Conservation (phyloP, 345 rosid genomes). For the Erucastrum elatum region DNA sequence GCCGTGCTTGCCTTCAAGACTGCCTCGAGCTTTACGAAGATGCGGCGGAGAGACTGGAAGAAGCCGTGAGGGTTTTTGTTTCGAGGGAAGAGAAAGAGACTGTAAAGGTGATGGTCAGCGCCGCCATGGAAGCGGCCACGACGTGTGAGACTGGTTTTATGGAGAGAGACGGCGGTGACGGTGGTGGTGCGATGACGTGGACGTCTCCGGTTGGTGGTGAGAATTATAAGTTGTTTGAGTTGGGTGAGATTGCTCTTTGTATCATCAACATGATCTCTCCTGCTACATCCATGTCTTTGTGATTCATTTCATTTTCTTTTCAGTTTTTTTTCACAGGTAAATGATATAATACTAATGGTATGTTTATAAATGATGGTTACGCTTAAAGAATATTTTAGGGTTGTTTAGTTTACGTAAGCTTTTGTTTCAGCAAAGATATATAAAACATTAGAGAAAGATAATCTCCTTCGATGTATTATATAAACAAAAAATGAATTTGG, state of each 20-base stretch:
- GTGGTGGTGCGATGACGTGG: slow-evolving; percentile 28
- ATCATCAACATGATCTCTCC: slow-evolving; percentile 42
- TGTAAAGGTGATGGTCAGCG: slow-evolving; percentile 46
- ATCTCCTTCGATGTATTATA: neutral
- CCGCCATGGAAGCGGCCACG: slow-evolving; percentile 51
- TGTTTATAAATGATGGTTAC: neutral
- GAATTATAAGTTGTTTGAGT: slow-evolving; percentile 50
- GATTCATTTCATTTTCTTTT: neutral
- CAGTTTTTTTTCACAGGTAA: neutral
- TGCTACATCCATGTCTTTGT: slow-evolving; percentile 11
- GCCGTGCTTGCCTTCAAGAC: slow-evolving; percentile 44
- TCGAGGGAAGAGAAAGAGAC: slow-evolving; percentile 35
- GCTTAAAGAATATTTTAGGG: neutral
- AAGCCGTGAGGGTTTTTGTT: slow-evolving; percentile 47
- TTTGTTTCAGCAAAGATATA: neutral
- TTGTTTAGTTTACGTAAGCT: neutral
- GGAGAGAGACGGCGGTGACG: slow-evolving; percentile 42
- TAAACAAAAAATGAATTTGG: neutral
- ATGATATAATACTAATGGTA: slow-evolving; percentile 1
- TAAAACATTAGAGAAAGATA: neutral
- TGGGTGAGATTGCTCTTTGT: slow-evolving; percentile 56
- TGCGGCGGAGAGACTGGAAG: slow-evolving; percentile 43
- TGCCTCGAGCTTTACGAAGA: slow-evolving; percentile 51
- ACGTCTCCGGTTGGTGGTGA: slow-evolving; percentile 48
- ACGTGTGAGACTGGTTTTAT: slow-evolving; percentile 60